Base-by-base conservation (phyloP, 2,329 filamentous ascomycete species). In the Penicillium sp. region DNA sequence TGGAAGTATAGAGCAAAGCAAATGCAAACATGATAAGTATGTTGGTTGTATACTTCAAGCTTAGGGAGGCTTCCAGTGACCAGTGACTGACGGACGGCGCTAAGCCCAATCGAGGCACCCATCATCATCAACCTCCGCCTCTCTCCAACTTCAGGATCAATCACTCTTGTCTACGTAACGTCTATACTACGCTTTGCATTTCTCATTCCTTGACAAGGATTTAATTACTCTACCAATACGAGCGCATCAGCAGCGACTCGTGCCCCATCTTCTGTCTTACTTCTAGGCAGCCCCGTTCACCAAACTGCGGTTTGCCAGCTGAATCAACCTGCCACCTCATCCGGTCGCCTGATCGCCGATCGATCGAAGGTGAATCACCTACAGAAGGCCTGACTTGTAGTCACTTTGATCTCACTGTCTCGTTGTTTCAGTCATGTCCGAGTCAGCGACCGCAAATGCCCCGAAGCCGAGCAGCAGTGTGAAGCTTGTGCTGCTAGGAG, bases 391-490 rank as follows among this genome's bases (percentile, higher is more conserved):
- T 67, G 57, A 69, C 62, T 50, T 50, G 40, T 56, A 41, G 41
- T 58, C 42, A 48, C 31, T 36, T 31, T 37, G n/a, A 47, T 49
- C 28, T 49, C 26, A 51, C 35, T 31, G 31, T 45, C 31, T 52
- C 17, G 33, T 38, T 33, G 26, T 55, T 44, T 58, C 57, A 59
- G 56, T 53, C 65, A 93, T 92, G 89, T 85, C 88, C 72, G 89
- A 92, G 74, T 80, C 85, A 72, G 85, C 84, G 66, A 81, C 83
- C 72, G 77, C 80, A 66, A 75, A 78, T 66, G 82, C 86, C 67
- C 89, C 91, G 59, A 99, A 97, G 81, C 94, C 94, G 61, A 97
- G 92, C 83, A 97, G 92, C 86, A 99, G 94, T 80, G 94, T 99
- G 75, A 99, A 99, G 88, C 88, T 99, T 67, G 94, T 99, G 63